Conservation (phyloP, 805 yeast genomes). For the Wickerhamomyces sydowiorum region DNA sequence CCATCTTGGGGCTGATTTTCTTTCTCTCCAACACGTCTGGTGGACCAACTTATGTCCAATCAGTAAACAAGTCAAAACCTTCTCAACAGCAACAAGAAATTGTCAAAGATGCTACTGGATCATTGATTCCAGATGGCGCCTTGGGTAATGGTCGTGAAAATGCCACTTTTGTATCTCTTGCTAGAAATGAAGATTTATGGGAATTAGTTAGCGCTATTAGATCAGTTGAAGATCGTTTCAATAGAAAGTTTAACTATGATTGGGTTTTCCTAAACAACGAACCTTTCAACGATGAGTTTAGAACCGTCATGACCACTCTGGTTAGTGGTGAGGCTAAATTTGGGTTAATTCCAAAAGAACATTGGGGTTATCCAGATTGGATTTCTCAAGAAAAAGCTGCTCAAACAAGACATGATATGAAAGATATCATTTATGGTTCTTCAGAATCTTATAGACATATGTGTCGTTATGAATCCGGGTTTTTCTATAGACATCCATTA, state of each 20-base stretch:
- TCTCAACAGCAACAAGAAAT: background rate
- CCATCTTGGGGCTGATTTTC: conserved; percentile 12
- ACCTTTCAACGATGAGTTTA: conserved; percentile 78
- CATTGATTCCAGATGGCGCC: background rate
- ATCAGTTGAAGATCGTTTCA: conserved; percentile 86
- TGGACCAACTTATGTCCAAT: conserved; percentile 4
- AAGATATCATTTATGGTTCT: conserved; percentile 55
- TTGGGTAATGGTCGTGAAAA: conserved; percentile 37
- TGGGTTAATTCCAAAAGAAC: conserved; percentile 76
- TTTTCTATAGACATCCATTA: conserved; percentile 75
- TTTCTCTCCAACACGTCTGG: conserved; percentile 8
- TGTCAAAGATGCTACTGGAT: background rate
- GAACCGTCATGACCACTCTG: conserved; percentile 54
- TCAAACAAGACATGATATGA: conserved; percentile 46
- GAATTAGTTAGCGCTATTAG: conserved; percentile 59
- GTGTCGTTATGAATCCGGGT: conserved; percentile 91
- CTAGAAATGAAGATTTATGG: conserved; percentile 69
- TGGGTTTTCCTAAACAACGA: conserved; percentile 95
- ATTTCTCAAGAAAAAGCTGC: conserved; percentile 69
- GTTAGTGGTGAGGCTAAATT: conserved; percentile 74
- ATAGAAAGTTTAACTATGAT: conserved; percentile 73
- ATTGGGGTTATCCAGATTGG: conserved; percentile 86
- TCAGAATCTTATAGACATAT: conserved; percentile 75
- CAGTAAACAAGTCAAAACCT: background rate
- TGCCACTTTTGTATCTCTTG: conserved; percentile 79